These are phyloP conservation scores for Anthracocystis panici-leucophaei DNA, from an alignment of 1,284 basidiomycete genomes.

Conservation along the genomic window DNA sequence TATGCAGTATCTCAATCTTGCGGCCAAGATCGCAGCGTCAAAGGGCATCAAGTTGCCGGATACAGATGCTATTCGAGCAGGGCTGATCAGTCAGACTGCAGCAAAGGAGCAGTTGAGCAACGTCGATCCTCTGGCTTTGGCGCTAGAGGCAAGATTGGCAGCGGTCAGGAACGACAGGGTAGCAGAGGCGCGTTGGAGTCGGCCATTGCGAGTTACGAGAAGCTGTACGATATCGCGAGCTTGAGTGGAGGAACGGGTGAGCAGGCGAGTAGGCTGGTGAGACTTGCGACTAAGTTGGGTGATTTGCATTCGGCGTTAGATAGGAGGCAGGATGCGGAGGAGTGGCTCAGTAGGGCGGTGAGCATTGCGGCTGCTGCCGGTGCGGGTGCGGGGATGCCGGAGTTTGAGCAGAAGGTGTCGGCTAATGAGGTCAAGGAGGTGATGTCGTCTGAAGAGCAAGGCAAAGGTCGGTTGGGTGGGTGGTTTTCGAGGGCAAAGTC, in stretches of 20 bases:
- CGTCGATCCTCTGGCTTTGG: conserved; percentile 43
- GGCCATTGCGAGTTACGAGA: conserved; percentile 43
- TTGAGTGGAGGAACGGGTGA: not conserved
- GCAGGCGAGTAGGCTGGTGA: conserved; percentile 32
- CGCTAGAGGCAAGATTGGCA: conserved; percentile 37
- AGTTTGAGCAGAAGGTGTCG: not conserved
- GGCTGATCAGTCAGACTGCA: conserved; percentile 23
- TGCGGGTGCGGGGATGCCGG: conserved; percentile 13
- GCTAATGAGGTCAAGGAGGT: not conserved
- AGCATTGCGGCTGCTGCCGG: conserved; percentile 41
- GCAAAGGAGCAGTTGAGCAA: conserved; percentile 43
- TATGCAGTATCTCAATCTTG: conserved; percentile 53
- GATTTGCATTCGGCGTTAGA: conserved; percentile 45
- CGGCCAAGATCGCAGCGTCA: conserved; percentile 48
- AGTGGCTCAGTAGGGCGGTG: conserved; percentile 52
- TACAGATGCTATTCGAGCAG: conserved; percentile 29
- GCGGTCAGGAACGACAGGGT: conserved; percentile 49
- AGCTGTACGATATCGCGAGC: conserved; percentile 33
- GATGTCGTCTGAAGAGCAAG: not conserved
- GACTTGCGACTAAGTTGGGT: conserved; percentile 60
- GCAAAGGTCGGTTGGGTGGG: not conserved
- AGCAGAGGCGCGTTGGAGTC: conserved; percentile 21
- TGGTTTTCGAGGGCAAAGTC: conserved; percentile 20
- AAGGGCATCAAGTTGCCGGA: conserved; percentile 60
- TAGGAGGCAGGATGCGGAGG: conserved; percentile 35